Evolutionary conservation across 345 rosid genomes (phyloP).

Genomic region (Arabis hirsuta): DNA sequence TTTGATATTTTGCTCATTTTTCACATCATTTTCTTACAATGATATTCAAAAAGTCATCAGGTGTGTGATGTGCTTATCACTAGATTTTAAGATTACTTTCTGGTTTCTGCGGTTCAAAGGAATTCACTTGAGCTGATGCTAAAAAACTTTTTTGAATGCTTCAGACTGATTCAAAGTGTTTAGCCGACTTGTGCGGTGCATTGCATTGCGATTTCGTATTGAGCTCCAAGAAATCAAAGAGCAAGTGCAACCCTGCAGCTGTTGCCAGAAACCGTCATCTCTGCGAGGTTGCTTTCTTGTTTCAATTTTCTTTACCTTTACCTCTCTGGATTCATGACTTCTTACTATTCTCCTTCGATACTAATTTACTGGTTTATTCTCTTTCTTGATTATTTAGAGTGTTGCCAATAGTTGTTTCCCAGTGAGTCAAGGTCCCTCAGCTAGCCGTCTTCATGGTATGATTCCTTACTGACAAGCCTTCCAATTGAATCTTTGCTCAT

Average conservation of each 20-base stretch:
- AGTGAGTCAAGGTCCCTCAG: slow-evolving; percentile 69
- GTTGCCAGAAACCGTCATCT: slow-evolving; percentile 78
- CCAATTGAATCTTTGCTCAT: slow-evolving; percentile 10
- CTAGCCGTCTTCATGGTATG: slow-evolving; percentile 88
- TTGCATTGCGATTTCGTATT: slow-evolving; percentile 84
- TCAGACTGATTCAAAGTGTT: slow-evolving; percentile 79
- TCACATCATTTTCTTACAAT: not conserved
- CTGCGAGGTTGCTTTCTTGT: slow-evolving; percentile 70
- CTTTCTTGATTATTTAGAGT: slow-evolving; percentile 54
- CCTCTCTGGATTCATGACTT: slow-evolving; percentile 12
- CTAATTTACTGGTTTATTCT: not conserved
- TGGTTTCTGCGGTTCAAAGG: not conserved
- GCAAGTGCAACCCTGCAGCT: slow-evolving; percentile 92
- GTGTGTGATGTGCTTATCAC: not conserved
- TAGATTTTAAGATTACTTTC: not conserved
- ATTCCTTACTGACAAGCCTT: slow-evolving; percentile 12
- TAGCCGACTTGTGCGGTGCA: slow-evolving; percentile 95
- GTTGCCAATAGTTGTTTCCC: slow-evolving; percentile 94
- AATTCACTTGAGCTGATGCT: slow-evolving; percentile 7
- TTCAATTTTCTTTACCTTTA: not conserved
- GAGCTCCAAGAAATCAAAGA: slow-evolving; percentile 61
- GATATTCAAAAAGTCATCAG: not conserved
- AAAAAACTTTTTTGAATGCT: slow-evolving; percentile 23
- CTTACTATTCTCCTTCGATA: not conserved
- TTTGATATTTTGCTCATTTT: not conserved